Evolutionary conservation across 805 yeast species (phyloP), one percentile per base, ranked within the genome.

Genomic region (Scheffersomyces spartinae): DNA sequence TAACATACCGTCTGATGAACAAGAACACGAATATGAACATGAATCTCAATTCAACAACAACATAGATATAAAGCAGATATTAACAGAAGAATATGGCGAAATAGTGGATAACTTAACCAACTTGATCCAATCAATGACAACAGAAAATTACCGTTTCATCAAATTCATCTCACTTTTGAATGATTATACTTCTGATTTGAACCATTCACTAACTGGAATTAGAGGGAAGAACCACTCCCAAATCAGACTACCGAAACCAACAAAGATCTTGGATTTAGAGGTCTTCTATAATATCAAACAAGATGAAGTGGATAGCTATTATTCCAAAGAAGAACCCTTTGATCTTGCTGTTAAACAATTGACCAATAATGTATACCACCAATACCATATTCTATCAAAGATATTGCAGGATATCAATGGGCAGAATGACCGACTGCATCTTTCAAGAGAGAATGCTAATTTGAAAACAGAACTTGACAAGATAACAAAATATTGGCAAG

Each of bases 71-170:
- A 9, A 17, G 13, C 24, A 26, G n/a, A 26, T 39, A 2, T 28
- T 48, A 5, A 42, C 38, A 17, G 26, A 32, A 2, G 56, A 57
- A 28, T 50, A 53, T 30, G 59, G 49, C 21, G 41, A 40, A 6
- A 45, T 55, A 7, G 49, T 55, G 4, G 36, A 47, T 1, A 54
- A 55, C 22, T 36, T 56, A 21, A 48, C 58, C 6, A 47, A 45
- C 6, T 40, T 59, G 13, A 47, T 58, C 4, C 60, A 57, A 25
- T 49, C 47, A 25, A 42, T 59, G 24, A 41, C 54, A 25, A 31
- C 36, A 4, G 65, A 61, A 29, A 61, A 60, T 33, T 43, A 42
- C 24, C 51, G 52, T 30, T 59, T 51, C 31, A 37, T 58, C 8
- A 38, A 34, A 19, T 52, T 60, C 26, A 34, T 54, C 13, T 40